These are phyloP conservation scores for Tricholoma matsutake DNA, from an alignment of 768 basidiomycete species.

Conservation along the genomic window DNA sequence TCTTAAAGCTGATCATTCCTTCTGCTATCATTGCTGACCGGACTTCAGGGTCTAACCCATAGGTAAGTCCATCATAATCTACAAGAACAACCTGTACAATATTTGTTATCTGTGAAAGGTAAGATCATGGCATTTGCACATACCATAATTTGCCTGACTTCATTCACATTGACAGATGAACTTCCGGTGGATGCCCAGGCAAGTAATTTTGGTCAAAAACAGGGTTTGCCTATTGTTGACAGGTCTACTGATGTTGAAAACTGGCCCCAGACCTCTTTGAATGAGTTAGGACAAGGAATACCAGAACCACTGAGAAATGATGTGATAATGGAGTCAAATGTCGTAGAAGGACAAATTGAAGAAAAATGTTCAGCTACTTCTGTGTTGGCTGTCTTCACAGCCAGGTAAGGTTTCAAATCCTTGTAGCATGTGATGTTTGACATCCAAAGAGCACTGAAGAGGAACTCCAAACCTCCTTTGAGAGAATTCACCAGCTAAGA, in stretches of 20 bases:
- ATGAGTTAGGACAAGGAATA: not conserved
- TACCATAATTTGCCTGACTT: not conserved
- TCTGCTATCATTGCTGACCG: not conserved
- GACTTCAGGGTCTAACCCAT: not conserved
- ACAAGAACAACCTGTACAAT: not conserved
- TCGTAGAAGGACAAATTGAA: not conserved
- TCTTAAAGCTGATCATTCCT: not conserved
- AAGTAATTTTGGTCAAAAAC: slow-evolving; percentile 3
- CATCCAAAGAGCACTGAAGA: too few relatives aligned
- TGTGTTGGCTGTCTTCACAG: not conserved
- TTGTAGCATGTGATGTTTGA: not conserved
- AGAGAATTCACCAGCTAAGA: too few relatives aligned
- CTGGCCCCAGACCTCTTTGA: not conserved
- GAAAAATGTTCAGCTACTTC: not conserved
- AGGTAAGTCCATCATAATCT: not conserved
- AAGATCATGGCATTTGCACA: not conserved
- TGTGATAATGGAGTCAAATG: too few relatives aligned
- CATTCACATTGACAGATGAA: not conserved
- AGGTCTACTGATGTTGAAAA: slow-evolving; percentile 1
- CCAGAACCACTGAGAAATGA: too few relatives aligned
- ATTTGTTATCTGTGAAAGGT: not conserved
- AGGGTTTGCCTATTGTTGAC: not conserved
- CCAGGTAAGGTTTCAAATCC: not conserved
- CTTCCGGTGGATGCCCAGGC: slow-evolving; percentile 5
- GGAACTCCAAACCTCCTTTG: too few relatives aligned